Conservation (phyloP, 805 yeast genomes). For the Ascoidea asiatica region DNA sequence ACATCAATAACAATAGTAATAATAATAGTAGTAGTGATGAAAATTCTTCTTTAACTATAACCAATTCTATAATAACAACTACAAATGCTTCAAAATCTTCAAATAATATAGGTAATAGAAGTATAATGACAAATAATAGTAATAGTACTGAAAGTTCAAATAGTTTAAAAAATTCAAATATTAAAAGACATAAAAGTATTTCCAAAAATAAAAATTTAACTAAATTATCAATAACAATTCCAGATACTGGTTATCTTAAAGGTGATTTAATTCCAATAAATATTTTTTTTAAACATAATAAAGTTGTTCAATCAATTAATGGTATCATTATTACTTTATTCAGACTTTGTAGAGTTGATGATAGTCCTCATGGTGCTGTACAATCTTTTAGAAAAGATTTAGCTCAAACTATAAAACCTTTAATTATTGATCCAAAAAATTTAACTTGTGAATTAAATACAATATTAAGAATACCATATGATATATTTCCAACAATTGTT, state of each 20-base stretch:
- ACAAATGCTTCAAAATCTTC: background rate
- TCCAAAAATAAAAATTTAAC: slow-evolving; percentile 19
- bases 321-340: slow-evolving; percentile 74
- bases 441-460: slow-evolving; percentile 45
- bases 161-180: slow-evolving; percentile 1
- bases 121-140: slow-evolving; percentile 2
- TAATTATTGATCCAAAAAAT: slow-evolving; percentile 61
- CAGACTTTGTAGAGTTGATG: slow-evolving; percentile 52
- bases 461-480: slow-evolving; percentile 62
- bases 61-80: too few relatives aligned
- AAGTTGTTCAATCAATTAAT: slow-evolving; percentile 50
- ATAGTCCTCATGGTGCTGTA: slow-evolving; percentile 43
- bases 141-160: background rate
- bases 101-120: too few relatives aligned
- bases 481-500: slow-evolving; percentile 72
- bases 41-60: background rate
- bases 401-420: slow-evolving; percentile 62
- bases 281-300: slow-evolving; percentile 53
- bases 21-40: background rate
- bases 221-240: slow-evolving; percentile 28
- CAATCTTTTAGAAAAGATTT: slow-evolving; percentile 71
- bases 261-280: slow-evolving; percentile 74
- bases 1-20: too few relatives aligned
- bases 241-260: slow-evolving; percentile 58
- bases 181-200: too few relatives aligned